Evolutionary conservation across 208 protist species (phyloP).

Genomic region (Wallacemonas collosoma): DNA sequence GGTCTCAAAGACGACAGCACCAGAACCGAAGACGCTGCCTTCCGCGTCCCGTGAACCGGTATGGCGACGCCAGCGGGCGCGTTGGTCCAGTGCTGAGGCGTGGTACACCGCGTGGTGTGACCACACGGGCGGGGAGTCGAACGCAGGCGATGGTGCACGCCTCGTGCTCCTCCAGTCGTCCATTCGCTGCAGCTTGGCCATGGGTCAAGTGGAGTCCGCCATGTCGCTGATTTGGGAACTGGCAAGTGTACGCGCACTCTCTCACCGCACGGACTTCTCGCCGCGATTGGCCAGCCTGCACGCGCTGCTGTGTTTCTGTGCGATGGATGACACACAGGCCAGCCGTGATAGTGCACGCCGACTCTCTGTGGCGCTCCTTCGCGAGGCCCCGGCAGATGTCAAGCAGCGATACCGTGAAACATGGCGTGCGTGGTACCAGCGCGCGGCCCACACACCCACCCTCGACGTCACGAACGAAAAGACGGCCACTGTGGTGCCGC

Average conservation of each 20-base stretch:
- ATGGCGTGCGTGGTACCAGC: slow-evolving; percentile 16
- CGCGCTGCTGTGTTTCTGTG: slow-evolving; percentile 30
- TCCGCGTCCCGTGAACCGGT: background rate
- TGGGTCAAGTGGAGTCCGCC: background rate
- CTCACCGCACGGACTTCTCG: background rate
- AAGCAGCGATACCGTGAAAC: background rate
- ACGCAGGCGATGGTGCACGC: background rate
- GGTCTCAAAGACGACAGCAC: background rate
- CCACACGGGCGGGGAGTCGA: background rate
- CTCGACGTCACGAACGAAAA: background rate
- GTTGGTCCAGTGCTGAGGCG: background rate
- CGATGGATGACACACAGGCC: slow-evolving; percentile 23
- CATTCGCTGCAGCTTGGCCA: slow-evolving; percentile 7
- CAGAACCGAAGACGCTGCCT: background rate
- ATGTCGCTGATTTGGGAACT: background rate
- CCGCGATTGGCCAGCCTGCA: background rate
- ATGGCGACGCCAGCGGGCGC: slow-evolving; percentile 2
- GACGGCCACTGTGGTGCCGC: background rate
- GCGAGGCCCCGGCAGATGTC: background rate
- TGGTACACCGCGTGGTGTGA: background rate
- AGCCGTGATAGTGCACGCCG: slow-evolving; percentile 9
- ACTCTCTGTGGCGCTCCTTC: background rate
- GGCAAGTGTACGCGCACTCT: background rate
- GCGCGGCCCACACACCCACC: background rate
- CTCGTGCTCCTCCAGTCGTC: slow-evolving; percentile 3